Base-by-base conservation (phyloP, 805 yeast genomes). In the Schwanniomyces polymorphus region DNA sequence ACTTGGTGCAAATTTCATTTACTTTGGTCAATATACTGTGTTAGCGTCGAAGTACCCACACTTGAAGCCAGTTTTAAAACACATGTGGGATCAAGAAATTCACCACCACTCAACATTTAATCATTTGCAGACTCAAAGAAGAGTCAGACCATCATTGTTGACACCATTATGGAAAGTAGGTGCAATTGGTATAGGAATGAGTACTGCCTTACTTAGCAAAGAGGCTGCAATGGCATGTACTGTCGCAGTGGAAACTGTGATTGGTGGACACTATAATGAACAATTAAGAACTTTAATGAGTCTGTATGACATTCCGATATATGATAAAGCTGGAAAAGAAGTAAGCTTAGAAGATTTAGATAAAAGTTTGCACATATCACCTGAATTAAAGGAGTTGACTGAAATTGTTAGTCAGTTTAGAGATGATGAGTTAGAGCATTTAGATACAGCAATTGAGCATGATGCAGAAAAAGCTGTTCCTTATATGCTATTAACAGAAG, bases 201-300 rank as follows among this genome's bases (percentile, higher is more conserved):
- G 85, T 1, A 94, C 98, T 0, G 97, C 97, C 0, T 57, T 87
- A 45, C 67, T 91, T 52, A 86, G 97, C 14, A 89, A 90, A 60
- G 97, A 92, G 63, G 97, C 97, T 2, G 98, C 99, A 2, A 94
- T 94, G 99, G 98, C 99, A 1, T 94, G 99, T 64, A 94, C 99
- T 0, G 98, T 91, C 50, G 98, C 98, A 0, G 98, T 94, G 1
- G 99, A 94, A 67, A 94, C 99, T 0, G 98, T 94, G 5, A 94
- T 94, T 64, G 99, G 99, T 1, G 88, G 88, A 1, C 99, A 94
- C 64, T 94, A 94, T 68, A 94, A 94, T 63, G 85, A 84, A 51
- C 99, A 94, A 65, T 72, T 94, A 54, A 75, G 99, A 44, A 81
- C 84, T 35, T 72, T 94, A 46, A 78, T 80, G 65, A 85, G 82